Base-by-base conservation (phyloP, 1,284 basidiomycete species). In the Naganishia sp. region DNA sequence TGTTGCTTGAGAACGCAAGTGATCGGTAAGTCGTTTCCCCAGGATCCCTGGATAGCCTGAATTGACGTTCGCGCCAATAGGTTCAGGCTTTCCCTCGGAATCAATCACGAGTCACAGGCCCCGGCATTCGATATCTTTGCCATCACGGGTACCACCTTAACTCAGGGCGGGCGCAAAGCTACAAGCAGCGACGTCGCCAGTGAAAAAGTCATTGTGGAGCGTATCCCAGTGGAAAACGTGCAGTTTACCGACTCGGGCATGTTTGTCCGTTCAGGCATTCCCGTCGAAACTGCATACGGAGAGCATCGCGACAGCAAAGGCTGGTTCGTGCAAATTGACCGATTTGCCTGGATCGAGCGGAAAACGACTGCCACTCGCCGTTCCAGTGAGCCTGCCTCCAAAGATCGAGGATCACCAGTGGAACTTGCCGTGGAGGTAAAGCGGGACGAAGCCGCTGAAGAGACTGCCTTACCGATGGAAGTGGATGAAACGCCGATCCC, bases 191-290 rank as follows among this genome's bases (percentile, higher is more conserved):
- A 35, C 23, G 21, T 6, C 7, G 11, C 39, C 17, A n/a, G 6
- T 18, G 35, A 39, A 3, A 51, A 35, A 28, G 45, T 47, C 35
- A 23, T 63, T 11, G 53, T 55, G 1, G 23, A 32, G 21, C 21
- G 32, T 6, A 55, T 67, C 1, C 53, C 52, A 9, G 31, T 53
- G n/a, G 18, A 50, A 17, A 56, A 67, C 47, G 46, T 67, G 7
- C 61, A 51, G 28, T 67, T 67, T 39, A 67, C 66, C 28, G 52
- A 62, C 15, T 61, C 57, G n/a, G 66, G 60, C 41, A 47, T 62
- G 43, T 60, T 63, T 21, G 60, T 63, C 4, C 58, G 60, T 35
- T 46, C 53, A n/a, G 52, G 58, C 35, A 39, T 52, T 10, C 51
- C 58, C 17, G 43, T 56, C 2, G 49, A 63, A 10, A 31, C 56